A percentile compares a stretch with the other conserved stretches of the same genome.
Evolutionary conservation across 148 eudicot species (phyloP).

Genomic region (Polygonum maritimum): DNA sequence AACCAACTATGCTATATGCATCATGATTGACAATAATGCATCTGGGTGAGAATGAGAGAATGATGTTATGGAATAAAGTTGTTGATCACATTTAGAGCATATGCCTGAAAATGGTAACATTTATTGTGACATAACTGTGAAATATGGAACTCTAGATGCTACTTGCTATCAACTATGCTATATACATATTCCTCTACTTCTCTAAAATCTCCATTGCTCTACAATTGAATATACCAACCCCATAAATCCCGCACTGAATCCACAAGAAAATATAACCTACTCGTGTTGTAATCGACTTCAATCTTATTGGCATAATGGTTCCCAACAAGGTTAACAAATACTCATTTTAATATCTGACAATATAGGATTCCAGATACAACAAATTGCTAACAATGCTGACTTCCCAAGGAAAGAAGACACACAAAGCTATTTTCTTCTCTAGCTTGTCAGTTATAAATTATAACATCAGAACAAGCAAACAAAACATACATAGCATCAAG

Average conservation of each 20-base stretch:
- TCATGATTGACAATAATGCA: not conserved
- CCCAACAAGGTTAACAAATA: not conserved
- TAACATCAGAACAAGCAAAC: not conserved
- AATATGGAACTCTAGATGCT: not conserved
- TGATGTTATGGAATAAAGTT: not conserved
- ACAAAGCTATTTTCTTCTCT: too few species aligned
- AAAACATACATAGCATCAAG: not conserved
- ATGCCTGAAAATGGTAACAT: not conserved
- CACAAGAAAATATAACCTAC: not conserved
- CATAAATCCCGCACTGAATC: not conserved
- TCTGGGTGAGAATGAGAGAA: not conserved
- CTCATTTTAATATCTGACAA: too few species aligned
- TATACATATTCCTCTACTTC: constrained; percentile 71
- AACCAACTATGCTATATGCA: not conserved
- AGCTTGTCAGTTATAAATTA: not conserved
- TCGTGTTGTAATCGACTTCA: not conserved
- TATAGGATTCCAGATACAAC: not conserved
- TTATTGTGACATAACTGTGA: not conserved
- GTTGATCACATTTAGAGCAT: not conserved
- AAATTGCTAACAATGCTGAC: not conserved
- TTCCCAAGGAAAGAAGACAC: not conserved
- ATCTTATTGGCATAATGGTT: too few species aligned
- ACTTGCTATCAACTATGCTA: too few species aligned
- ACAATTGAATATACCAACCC: constrained; percentile 5
- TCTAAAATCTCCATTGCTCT: constrained; percentile 50